Evolutionary conservation across 805 yeast species (phyloP).

Genomic region (Pichia occidentalis): DNA sequence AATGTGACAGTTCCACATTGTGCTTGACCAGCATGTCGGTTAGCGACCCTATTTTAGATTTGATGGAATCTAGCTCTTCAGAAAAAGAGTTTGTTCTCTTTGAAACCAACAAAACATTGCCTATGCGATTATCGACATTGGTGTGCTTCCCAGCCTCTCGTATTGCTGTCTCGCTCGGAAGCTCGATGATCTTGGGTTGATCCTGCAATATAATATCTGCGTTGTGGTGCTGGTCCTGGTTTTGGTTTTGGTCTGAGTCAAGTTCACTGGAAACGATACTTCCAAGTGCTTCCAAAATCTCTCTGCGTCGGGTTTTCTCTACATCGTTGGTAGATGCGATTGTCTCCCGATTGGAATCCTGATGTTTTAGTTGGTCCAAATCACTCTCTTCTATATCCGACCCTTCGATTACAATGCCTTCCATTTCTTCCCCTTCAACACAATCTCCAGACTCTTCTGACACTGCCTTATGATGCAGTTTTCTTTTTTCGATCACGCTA

Average conservation of each 20-base stretch:
- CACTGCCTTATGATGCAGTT: not conserved
- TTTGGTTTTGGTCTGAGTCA: slow-evolving; percentile 4
- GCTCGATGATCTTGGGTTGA: no score
- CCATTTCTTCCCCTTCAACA: slow-evolving; percentile 15
- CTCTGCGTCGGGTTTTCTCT: slow-evolving; percentile 7
- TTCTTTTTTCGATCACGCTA: no score
- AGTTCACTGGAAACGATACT: slow-evolving; percentile 5
- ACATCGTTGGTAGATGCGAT: not conserved
- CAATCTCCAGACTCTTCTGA: not conserved
- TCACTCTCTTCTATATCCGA: slow-evolving; percentile 14
- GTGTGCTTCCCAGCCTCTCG: no score
- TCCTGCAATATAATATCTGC: no score
- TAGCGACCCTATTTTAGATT: slow-evolving; percentile 1
- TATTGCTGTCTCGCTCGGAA: no score
- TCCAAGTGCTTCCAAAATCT: slow-evolving; percentile 3
- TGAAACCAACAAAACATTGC: no score
- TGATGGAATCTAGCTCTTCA: no score
- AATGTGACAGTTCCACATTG: not conserved
- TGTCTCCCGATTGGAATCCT: not conserved
- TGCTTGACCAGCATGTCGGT: not conserved
- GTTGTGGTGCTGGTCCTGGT: no score
- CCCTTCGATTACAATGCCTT: slow-evolving; percentile 19
- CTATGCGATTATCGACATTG: no score
- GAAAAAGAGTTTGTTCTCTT: no score
- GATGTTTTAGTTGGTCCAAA: not conserved